Conservation (phyloP, 108 stramenopile genomes). For the Nannochloropsis oceanica region DNA sequence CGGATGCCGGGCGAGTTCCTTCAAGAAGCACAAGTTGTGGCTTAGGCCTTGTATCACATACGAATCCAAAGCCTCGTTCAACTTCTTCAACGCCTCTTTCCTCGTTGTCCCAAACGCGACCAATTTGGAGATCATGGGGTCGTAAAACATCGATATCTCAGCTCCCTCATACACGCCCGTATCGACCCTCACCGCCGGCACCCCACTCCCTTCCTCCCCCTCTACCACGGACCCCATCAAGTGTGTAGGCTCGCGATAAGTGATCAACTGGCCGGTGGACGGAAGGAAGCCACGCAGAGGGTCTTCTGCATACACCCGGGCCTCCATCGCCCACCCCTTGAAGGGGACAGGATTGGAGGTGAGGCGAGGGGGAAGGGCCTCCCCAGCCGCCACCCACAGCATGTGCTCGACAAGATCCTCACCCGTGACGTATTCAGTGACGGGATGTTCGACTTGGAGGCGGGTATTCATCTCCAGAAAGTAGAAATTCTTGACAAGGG, state of each 20-base stretch:
- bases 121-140: slow-evolving; percentile 93
- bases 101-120: slow-evolving; percentile 47
- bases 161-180: slow-evolving; percentile 69
- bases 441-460: slow-evolving; percentile 70
- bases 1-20: slow-evolving; percentile 54
- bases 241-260: slow-evolving; percentile 33
- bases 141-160: slow-evolving; percentile 74
- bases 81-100: slow-evolving; percentile 49
- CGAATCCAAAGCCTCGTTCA: slow-evolving; percentile 58
- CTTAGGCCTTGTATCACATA: slow-evolving; percentile 78
- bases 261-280: slow-evolving; percentile 47
- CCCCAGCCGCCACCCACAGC: slow-evolving; percentile 65
- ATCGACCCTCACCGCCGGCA: slow-evolving; percentile 59
- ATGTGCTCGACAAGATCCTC: slow-evolving; percentile 81
- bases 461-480: slow-evolving; percentile 92
- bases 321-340: slow-evolving; percentile 44
- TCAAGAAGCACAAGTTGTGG: slow-evolving; percentile 70
- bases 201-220: background rate
- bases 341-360: background rate
- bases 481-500: slow-evolving; percentile 57
- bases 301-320: slow-evolving; percentile 94
- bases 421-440: slow-evolving; percentile 78
- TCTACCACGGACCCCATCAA: background rate
- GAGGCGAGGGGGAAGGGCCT: background rate
- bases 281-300: slow-evolving; percentile 82